These are phyloP conservation scores for Platismatia glauca DNA, from an alignment of 495 filamentous ascomycete genomes.

Conservation along the genomic window DNA sequence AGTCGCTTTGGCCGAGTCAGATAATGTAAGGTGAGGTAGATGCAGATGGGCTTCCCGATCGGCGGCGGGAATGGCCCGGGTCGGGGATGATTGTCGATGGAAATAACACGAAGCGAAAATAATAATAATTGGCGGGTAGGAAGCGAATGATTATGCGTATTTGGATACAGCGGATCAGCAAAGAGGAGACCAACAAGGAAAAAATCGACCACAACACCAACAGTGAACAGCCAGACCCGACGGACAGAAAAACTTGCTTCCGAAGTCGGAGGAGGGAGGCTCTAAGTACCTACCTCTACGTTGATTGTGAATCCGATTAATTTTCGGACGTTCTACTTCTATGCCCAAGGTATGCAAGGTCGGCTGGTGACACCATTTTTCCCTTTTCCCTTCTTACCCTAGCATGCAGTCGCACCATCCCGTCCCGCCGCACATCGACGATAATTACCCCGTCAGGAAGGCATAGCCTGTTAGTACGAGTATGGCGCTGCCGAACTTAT, in stretches of 20 bases:
- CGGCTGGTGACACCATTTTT: too few species aligned
- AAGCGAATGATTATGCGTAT: too few species aligned
- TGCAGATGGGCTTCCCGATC: neutral
- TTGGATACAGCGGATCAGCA: too few species aligned
- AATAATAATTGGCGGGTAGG: neutral
- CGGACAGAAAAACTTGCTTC: neutral
- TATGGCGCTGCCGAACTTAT: too few species aligned
- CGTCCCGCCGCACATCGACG: constrained; percentile 4
- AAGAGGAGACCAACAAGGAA: too few species aligned
- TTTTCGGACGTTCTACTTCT: neutral
- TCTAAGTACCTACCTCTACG: too few species aligned
- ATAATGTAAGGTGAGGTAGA: too few species aligned
- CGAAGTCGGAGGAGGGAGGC: neutral
- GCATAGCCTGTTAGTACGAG: neutral
- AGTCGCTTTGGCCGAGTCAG: neutral
- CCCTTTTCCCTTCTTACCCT: too few species aligned
- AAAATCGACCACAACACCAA: too few species aligned
- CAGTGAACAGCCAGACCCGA: too few species aligned
- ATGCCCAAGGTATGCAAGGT: too few species aligned
- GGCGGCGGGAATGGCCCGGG: neutral
- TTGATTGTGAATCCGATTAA: neutral
- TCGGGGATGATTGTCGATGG: neutral
- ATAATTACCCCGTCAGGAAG: neutral
- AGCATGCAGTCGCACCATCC: constrained; percentile 1
- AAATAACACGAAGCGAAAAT: neutral